Conservation (phyloP, 73 alveolate species). For the Stentor coeruleus region DNA sequence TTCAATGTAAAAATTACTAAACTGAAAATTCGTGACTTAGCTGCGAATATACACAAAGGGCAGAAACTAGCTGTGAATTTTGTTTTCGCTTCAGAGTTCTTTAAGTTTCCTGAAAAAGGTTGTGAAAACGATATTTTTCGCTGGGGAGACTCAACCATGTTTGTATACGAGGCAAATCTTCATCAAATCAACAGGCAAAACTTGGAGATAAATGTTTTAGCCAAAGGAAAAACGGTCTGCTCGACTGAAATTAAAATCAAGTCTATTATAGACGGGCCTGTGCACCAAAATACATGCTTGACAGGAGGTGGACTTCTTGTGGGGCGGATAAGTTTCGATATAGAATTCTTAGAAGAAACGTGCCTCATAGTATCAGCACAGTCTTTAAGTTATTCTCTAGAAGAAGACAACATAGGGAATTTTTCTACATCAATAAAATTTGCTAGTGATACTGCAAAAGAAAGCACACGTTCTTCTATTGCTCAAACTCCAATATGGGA, state of each 20-base stretch:
- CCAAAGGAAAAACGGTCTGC: too few relatives aligned
- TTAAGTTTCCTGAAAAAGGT: too few relatives aligned
- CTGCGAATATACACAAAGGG: too few relatives aligned
- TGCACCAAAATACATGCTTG: neutral
- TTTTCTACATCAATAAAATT: neutral
- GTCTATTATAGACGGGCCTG: neutral
- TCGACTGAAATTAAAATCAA: neutral
- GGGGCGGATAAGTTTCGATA: neutral
- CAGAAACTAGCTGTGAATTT: too few relatives aligned
- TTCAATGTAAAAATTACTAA: too few relatives aligned
- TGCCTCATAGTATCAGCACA: neutral
- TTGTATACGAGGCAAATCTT: too few relatives aligned
- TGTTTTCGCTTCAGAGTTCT: too few relatives aligned
- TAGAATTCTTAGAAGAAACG: neutral
- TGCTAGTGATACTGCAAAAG: neutral
- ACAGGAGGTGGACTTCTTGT: neutral
- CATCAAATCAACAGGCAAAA: too few relatives aligned
- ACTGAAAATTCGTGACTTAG: too few relatives aligned
- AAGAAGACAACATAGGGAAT: neutral
- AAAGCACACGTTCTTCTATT: neutral
- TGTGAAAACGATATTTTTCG: too few relatives aligned
- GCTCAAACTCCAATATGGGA: neutral
- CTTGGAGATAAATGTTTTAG: too few relatives aligned
- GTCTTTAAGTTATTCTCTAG: neutral
- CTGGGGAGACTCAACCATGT: too few relatives aligned